These are phyloP conservation scores for Sugiyamaella novakii DNA, from an alignment of 1,139 yeast genomes.

Conservation along the genomic window DNA sequence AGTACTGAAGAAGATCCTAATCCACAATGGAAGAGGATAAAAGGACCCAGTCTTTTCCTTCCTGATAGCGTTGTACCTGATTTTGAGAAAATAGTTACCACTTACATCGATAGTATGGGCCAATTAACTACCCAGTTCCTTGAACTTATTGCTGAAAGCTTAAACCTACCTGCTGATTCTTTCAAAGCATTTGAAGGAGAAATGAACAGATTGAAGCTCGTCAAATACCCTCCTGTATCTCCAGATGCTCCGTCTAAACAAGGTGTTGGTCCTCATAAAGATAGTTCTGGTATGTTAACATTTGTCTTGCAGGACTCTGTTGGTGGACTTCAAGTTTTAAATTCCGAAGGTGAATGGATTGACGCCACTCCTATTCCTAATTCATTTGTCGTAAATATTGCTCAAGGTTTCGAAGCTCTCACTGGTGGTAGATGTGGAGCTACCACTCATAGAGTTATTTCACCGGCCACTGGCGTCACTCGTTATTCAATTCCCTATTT, in stretches of 20 bases:
- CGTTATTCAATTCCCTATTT: constrained; percentile 45
- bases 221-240: constrained; percentile 41
- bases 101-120: constrained; percentile 54
- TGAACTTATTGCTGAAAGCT: constrained; percentile 55
- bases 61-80: constrained; percentile 51
- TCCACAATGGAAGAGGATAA: constrained; percentile 53
- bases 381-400: constrained; percentile 44
- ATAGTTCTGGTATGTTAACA: constrained; percentile 61
- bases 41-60: constrained; percentile 70
- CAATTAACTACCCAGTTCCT: constrained; percentile 49
- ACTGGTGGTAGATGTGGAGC: constrained; percentile 50
- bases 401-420: constrained; percentile 45
- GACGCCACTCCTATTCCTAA: constrained; percentile 45
- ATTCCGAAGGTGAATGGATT: constrained; percentile 65
- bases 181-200: constrained; percentile 53
- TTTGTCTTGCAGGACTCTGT: constrained; percentile 60
- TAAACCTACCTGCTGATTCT: constrained; percentile 51
- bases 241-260: constrained; percentile 45
- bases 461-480: constrained; percentile 52
- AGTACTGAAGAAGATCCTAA: constrained; percentile 41
- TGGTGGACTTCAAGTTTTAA: constrained; percentile 62
- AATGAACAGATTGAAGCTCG: constrained; percentile 45
- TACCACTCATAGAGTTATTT: constrained; percentile 65
- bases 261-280: constrained; percentile 74
- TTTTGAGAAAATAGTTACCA: constrained; percentile 50